Evolutionary conservation across 352 stramenopile genomes (phyloP), one percentile per base, ranked within the genome.

Genomic region (Aphanomyces astaci): DNA sequence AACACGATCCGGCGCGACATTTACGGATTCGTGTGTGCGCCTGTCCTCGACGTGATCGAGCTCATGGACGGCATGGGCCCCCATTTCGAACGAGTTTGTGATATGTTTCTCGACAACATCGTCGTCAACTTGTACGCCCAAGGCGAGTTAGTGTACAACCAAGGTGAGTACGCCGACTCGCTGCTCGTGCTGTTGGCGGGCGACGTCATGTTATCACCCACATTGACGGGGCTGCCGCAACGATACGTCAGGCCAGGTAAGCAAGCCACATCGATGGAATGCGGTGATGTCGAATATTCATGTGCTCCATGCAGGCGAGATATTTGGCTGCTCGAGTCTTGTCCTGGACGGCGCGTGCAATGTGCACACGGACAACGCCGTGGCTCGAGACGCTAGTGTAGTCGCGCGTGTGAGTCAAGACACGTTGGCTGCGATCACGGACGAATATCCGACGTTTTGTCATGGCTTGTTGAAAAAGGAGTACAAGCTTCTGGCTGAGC

Each of bases 81-180:
- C 46, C 81, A 80, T 11, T 73, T 89, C 4, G 83, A 80, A 30
- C 81, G 89, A 33, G 79, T 92, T 0, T 89, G 77, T 33, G 89
- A 89, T 30, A 65, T 91, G 1, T 78, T 79, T 71, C 83, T 83
- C 52, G 81, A 91, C 64, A 90, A 76, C 55, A 69, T 83, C 48
- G 82, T 91, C 39, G 84, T 89, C 51, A 88, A 91, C 19, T 66
- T 88, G 3, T 87, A 85, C 36, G 77, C 78, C 0, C 80, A 88
- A 40, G 79, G 80, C 0, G 80, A 88, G 63, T 76, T 82, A 19
- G 78, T 88, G 10, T 88, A 86, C 55, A 72, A 76, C 2, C 74
- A 86, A 59, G 76, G 78, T 5, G 81, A 89, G 52, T 87, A 88
- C 43, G 78, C 82, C 2, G 86, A 73, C 39, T 77, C 77, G 0